Base-by-base conservation (phyloP, 1,139 yeast species). In the Saccharomycopsis crataegensis region DNA sequence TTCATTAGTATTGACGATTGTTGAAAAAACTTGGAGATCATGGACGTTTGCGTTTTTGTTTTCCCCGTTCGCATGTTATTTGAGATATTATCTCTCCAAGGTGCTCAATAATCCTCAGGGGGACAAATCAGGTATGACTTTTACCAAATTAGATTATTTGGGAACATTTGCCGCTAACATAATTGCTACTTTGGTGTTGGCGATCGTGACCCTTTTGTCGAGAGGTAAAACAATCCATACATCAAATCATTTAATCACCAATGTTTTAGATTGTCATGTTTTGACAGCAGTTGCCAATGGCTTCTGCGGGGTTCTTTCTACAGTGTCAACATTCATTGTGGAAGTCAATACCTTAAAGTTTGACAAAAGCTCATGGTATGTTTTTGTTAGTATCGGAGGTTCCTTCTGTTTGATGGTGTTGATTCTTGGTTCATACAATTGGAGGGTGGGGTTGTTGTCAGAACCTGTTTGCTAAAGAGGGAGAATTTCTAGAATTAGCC, bases 131-230 rank as follows among this genome's bases (percentile, higher is more conserved):
- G 64, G 62, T 33, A 58, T 62, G 33, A 38, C n/a, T 16, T 38
- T 38, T 38, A n/a, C 6, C 16, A 59, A 50, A 17, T 38, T 59
- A 9, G 60, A 66, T 7, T 64, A 68, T 59, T 85, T 84, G 67
- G 98, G 98, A 0, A 91, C 99, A 0, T 85, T 83, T 57, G 48
- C 74, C 0, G 90, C 86, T 6, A 91, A 91, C 64, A 59, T 80
- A 1, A 22, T 71, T 0, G 96, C 90, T 0, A 74, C 84, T 0
- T 48, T 76, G 0, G 49, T 88, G 0, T 65, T 86, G n/a, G 80
- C 84, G 0, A 67, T 83, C 0, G 66, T 86, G 42, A 71, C 74
- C 1, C 57, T 89, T 2, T 58, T 86, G 6, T 69, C 67, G 38
- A 63, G 79, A 59, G 83, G 91, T n/a, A 67, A 67, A 54, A 43